Base-by-base conservation (phyloP, 2,329 filamentous ascomycete genomes). In the Fusarium scirpi region DNA sequence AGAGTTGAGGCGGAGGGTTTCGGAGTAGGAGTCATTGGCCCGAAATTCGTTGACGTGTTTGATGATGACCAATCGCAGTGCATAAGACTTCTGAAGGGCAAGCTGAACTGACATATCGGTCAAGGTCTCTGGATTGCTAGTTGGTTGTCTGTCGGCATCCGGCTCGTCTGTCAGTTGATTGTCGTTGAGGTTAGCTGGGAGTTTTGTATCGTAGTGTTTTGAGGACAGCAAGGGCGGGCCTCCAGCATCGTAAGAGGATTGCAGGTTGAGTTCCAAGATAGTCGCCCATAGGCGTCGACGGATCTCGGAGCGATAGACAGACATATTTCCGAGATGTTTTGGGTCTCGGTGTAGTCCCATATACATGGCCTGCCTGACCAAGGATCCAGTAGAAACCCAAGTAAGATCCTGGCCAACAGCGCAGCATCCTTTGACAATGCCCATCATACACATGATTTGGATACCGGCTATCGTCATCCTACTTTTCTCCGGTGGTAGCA, bases 331-430 rank as follows among this genome's bases (percentile, higher is more conserved):
- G 6, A 89, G 81, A 60, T 82, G 78, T 30, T 78, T 80, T 0
- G 88, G 87, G 58, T 90, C 88, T 2, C 86, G 83, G 72, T 90
- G 87, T 8, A 89, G 79, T 6, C 88, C 87, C 82, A 89, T 88
- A 58, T 83, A 83, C 73, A 90, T 84, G 55, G 87, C 88, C 10
- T 82, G 83, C 13, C 87, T 80, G n/a, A 88, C 63, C 13, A 89
- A 65, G 1, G 80, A 76, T 1, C 87, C 87, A 0, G 83, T 79
- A 3, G 83, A 80, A 32, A 86, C 82, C 86, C 86, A 89, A 3
- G 82, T 79, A 6, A 88, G 73, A 65, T 89, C 87, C 8, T 81
- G 82, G 6, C 82, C 83, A 6, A 87, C 79, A 15, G 80, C 81
- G 29, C 82, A 83, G 1, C 81, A 81, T 29, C 85, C 81, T 25